Evolutionary conservation across 768 basidiomycete genomes (phyloP).

Genomic region (Podaxis rugospora): DNA sequence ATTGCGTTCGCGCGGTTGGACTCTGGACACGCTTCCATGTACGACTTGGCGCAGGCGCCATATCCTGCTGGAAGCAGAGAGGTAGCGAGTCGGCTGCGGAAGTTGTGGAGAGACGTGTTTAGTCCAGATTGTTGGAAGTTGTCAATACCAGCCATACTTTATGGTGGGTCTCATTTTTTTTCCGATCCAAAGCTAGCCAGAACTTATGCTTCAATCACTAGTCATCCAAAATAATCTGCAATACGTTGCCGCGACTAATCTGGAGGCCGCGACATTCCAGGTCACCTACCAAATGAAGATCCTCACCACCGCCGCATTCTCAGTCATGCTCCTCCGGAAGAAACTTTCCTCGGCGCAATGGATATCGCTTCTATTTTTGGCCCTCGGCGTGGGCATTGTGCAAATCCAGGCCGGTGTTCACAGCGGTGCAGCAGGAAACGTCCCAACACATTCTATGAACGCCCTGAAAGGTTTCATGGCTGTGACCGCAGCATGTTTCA

Average conservation of each 20-base stretch:
- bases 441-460: constrained; percentile 57
- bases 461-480: constrained; percentile 85
- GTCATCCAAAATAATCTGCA: constrained; percentile 95
- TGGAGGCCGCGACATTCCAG: constrained; percentile 95
- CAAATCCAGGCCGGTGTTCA: constrained; percentile 62
- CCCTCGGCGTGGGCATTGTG: constrained; percentile 85
- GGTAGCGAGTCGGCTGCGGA: constrained; percentile 28
- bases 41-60: constrained; percentile 27
- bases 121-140: constrained; percentile 96
- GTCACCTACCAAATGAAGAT: constrained; percentile 98
- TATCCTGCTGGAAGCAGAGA: constrained; percentile 16
- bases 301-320: constrained; percentile 88
- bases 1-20: constrained; percentile 77
- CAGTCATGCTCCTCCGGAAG: constrained; percentile 76
- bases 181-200: background rate
- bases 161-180: constrained; percentile 37
- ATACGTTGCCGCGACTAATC: constrained; percentile 90
- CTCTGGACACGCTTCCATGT: constrained; percentile 17
- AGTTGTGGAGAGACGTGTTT: constrained; percentile 67
- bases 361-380: constrained; percentile 80
- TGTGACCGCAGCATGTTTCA: constrained; percentile 88
- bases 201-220: background rate
- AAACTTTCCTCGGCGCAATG: constrained; percentile 74
- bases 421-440: constrained; percentile 12
- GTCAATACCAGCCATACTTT: constrained; percentile 94